Percentiles rank a stretch among this genome's conserved stretches.
Conservation (phyloP, 1,284 basidiomycete genomes). For the Melanopsichium pennsylvanicum region DNA sequence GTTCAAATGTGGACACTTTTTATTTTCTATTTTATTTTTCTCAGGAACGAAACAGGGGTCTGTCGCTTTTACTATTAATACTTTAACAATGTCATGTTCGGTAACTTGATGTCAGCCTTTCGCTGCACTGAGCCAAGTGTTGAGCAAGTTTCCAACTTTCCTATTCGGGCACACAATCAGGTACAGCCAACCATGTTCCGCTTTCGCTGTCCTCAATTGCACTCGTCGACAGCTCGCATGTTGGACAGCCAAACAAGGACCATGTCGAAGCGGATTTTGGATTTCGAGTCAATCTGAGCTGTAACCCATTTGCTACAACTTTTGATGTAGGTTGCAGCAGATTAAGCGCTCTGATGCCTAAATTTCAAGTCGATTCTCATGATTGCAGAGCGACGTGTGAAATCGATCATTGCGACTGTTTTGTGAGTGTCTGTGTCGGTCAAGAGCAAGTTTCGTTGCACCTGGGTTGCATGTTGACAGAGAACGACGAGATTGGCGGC, state of each 20-base stretch:
- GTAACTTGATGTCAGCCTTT: not conserved
- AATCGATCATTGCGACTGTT: no score
- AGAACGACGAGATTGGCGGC: not conserved
- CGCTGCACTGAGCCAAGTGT: not conserved
- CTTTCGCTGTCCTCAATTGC: no score
- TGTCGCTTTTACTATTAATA: not conserved
- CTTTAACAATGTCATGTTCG: not conserved
- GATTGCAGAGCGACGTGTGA: no score
- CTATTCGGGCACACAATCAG: no score
- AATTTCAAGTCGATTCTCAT: no score
- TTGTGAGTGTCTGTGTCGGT: no score
- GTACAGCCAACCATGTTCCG: no score
- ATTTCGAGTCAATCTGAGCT: not conserved
- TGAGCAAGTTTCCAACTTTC: slow-evolving; percentile 13
- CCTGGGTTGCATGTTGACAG: slow-evolving; percentile 1
- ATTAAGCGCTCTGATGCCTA: not conserved
- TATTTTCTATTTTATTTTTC: no score
- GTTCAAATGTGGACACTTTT: not conserved
- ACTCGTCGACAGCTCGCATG: slow-evolving; percentile 21
- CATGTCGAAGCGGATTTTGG: not conserved
- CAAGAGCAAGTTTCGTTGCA: not conserved
- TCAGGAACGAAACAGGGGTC: slow-evolving; percentile 30
- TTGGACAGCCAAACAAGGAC: not conserved
- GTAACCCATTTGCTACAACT: not conserved
- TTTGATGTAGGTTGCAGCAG: slow-evolving; percentile 1